phyloP scores from a whole-genome alignment of 495 filamentous ascomycete genomes.

The Penicillium desertorum region DNA sequence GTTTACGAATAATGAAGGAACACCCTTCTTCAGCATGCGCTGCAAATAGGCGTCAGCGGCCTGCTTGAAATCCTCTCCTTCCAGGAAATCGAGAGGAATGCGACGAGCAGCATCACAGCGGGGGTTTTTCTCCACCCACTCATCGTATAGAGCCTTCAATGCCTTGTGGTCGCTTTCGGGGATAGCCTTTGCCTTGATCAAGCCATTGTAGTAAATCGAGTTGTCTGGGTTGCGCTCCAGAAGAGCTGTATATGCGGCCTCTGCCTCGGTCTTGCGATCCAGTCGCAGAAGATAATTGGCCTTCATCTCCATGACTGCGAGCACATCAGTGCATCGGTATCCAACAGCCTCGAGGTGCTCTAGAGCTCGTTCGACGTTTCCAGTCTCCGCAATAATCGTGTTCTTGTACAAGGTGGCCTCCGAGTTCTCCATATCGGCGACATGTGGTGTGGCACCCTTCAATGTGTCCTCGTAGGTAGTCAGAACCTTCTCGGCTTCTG shows the following conservation, averaged over 20 bases:
- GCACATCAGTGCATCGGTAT: slow-evolving; percentile 77
- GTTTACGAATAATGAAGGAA: slow-evolving; percentile 94
- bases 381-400: slow-evolving; percentile 82
- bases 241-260: slow-evolving; percentile 73
- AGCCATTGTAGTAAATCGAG: slow-evolving; percentile 76
- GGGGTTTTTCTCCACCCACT: slow-evolving; percentile 76
- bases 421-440: slow-evolving; percentile 87
- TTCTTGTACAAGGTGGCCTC: slow-evolving; percentile 97
- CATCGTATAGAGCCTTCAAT: slow-evolving; percentile 73
- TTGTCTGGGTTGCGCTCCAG: slow-evolving; percentile 87
- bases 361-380: slow-evolving; percentile 75
- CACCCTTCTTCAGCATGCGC: slow-evolving; percentile 90
- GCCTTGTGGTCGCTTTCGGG: slow-evolving; percentile 57
- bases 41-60: slow-evolving; percentile 79
- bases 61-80: slow-evolving; percentile 77
- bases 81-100: slow-evolving; percentile 85
- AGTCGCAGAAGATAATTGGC: slow-evolving; percentile 83
- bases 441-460: slow-evolving; percentile 64
- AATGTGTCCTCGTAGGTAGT: slow-evolving; percentile 90
- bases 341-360: slow-evolving; percentile 78
- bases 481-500: slow-evolving; percentile 85
- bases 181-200: slow-evolving; percentile 68
- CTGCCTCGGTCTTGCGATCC: slow-evolving; percentile 75
- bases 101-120: slow-evolving; percentile 81
- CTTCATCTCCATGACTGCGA: slow-evolving; percentile 85